Percentiles rank a stretch among this genome's conserved stretches.
These are phyloP conservation scores for Asterionellopsis glacialis DNA, from an alignment of 108 stramenopile species.

Conservation along the genomic window DNA sequence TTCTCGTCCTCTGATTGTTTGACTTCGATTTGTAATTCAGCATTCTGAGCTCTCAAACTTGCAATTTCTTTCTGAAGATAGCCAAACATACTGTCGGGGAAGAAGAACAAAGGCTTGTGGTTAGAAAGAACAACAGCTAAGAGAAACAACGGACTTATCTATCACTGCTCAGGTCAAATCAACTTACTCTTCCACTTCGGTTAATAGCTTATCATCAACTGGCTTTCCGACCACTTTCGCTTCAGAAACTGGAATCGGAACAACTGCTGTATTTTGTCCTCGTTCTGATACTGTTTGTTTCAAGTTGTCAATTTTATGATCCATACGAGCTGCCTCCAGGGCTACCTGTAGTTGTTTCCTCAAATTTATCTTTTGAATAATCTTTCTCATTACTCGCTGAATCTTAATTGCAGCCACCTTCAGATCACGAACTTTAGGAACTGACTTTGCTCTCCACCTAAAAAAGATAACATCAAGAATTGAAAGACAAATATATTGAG, in stretches of 20 bases:
- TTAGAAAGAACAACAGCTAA: background rate
- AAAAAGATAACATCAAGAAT: too few species aligned
- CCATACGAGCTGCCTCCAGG: constrained; percentile 8
- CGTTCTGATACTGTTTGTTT: background rate
- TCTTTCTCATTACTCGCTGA: constrained; percentile 23
- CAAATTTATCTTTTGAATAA: background rate
- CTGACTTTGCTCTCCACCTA: background rate
- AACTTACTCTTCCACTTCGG: constrained; percentile 39
- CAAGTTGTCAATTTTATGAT: background rate
- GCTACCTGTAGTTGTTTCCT: background rate
- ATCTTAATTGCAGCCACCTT: constrained; percentile 31
- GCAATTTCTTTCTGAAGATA: constrained; percentile 48
- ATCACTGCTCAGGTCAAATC: too few species aligned
- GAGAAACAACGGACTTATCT: too few species aligned
- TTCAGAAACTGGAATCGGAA: background rate
- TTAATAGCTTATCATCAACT: constrained; percentile 39
- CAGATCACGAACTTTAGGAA: constrained; percentile 3
- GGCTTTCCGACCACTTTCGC: background rate
- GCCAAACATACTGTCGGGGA: constrained; percentile 34
- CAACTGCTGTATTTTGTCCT: background rate
- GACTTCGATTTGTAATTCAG: constrained; percentile 32
- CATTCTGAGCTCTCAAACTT: constrained; percentile 34
- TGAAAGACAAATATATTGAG: too few species aligned
- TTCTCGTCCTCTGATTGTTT: constrained; percentile 38
- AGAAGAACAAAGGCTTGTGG: background rate